Percentiles rank a stretch among this genome's conserved stretches.
phyloP scores from a whole-genome alignment of 179 eudicot genomes.

The Beta corolliflora region DNA sequence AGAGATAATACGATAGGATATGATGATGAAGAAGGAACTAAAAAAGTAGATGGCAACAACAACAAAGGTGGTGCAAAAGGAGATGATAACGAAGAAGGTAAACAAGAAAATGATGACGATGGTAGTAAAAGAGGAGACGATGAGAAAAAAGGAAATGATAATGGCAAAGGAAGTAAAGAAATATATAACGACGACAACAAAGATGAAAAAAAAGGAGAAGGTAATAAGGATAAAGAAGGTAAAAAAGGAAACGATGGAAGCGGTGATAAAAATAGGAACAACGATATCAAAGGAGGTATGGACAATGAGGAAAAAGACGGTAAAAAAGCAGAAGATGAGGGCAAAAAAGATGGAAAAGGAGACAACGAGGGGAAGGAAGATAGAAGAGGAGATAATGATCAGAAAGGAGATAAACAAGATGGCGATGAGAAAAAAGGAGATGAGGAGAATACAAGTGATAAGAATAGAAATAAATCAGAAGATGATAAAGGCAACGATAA shows the following conservation, averaged over 20 bases:
- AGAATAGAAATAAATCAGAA: too few relatives aligned
- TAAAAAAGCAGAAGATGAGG: not conserved
- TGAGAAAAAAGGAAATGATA: not conserved
- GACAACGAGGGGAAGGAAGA: not conserved
- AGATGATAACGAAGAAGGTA: not conserved
- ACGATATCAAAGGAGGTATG: not conserved
- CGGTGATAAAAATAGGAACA: not conserved
- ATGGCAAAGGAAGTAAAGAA: not conserved
- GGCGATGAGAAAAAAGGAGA: too few relatives aligned
- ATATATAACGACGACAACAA: not conserved
- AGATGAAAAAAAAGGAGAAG: not conserved
- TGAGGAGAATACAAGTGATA: too few relatives aligned
- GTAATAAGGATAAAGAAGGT: not conserved
- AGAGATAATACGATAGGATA: too few relatives aligned
- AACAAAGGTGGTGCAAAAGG: not conserved
- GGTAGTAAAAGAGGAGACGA: not conserved
- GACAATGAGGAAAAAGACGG: not conserved
- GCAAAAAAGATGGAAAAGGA: not conserved
- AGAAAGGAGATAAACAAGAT: not conserved
- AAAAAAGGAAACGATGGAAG: not conserved
- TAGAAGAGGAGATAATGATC: not conserved
- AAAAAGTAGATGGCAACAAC: not conserved
- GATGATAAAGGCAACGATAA: too few relatives aligned
- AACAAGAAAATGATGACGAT: not conserved
- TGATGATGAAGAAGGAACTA: not conserved